Percentiles rank a stretch among this genome's conserved stretches.
phyloP scores from a whole-genome alignment of 164 flowering plant species.

The Euptelea pleiosperma region DNA sequence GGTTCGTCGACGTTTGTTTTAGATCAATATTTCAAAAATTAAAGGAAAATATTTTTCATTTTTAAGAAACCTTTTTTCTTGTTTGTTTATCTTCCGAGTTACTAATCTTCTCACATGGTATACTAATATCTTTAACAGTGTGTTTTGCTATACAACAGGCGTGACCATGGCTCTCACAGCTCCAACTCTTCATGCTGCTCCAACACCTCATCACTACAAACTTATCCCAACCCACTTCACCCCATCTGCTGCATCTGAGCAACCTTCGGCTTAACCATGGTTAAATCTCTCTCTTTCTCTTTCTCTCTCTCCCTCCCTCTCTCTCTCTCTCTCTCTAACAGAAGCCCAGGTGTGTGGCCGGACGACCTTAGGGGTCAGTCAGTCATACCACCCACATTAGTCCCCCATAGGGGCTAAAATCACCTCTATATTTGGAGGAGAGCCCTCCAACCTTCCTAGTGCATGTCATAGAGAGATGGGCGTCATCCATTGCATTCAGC shows the following conservation, averaged over 20 bases:
- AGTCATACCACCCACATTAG: conserved; percentile 22
- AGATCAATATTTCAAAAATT: no score
- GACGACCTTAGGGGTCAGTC: conserved; percentile 31
- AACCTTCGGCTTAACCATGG: conserved; percentile 90
- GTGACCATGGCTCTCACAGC: conserved; percentile 62
- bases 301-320: conserved; percentile 16
- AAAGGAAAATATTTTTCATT: not conserved
- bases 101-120: not conserved
- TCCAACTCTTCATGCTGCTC: conserved; percentile 45
- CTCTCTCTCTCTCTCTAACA: conserved; percentile 20
- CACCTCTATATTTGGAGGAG: conserved; percentile 28
- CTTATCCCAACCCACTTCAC: conserved; percentile 18
- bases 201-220: conserved; percentile 68
- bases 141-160: conserved; percentile 93
- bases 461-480: conserved; percentile 28
- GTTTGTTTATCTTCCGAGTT: not conserved
- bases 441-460: conserved; percentile 13
- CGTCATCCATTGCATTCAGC: conserved; percentile 9
- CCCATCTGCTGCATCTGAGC: conserved; percentile 26
- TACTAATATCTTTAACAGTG: conserved; percentile 85
- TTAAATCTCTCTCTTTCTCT: conserved; percentile 32
- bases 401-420: conserved; percentile 48
- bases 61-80: not conserved
- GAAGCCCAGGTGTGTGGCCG: conserved; percentile 20
- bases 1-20: no score